phyloP scores from a whole-genome alignment of 768 basidiomycete genomes.

The Sutorius australiensis region DNA sequence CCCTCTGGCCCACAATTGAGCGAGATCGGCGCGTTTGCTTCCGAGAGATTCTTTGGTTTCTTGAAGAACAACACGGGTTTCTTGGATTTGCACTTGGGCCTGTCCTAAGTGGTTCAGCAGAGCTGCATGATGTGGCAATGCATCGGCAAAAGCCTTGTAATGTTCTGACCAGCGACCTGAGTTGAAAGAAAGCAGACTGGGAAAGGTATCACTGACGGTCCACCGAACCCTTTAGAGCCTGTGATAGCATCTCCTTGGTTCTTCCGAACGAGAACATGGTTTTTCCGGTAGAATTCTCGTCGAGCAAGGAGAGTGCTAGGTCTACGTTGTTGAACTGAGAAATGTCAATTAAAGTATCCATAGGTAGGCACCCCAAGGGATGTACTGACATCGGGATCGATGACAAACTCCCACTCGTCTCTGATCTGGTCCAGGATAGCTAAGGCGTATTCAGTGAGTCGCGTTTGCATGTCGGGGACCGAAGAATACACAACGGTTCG shows the following conservation, averaged over 20 bases:
- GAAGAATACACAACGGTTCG: not conserved
- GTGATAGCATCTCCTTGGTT: constrained; percentile 74
- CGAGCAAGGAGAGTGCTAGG: constrained; percentile 84
- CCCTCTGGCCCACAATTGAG: constrained; percentile 83
- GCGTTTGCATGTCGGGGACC: not conserved
- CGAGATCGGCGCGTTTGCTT: constrained; percentile 82
- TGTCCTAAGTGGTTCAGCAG: constrained; percentile 67
- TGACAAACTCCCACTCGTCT: constrained; percentile 87
- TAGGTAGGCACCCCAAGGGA: not conserved
- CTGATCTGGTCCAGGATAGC: constrained; percentile 83
- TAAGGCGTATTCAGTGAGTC: constrained; percentile 28
- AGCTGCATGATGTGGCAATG: constrained; percentile 84
- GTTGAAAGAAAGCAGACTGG: not conserved
- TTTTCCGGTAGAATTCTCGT: constrained; percentile 67
- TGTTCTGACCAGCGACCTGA: constrained; percentile 52
- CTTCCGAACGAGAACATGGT: constrained; percentile 72
- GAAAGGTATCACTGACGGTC: constrained; percentile 56
- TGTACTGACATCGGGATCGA: constrained; percentile 67
- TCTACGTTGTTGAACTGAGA: constrained; percentile 89
- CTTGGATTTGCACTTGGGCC: constrained; percentile 71
- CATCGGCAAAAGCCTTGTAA: constrained; percentile 93
- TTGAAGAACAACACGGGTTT: constrained; percentile 64
- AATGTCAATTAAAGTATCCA: constrained; percentile 7
- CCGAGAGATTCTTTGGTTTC: constrained; percentile 80
- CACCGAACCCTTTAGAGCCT: constrained; percentile 81